Base-by-base conservation (phyloP, 176 grass and related monocot genomes). In the Luzula sylvatica region DNA sequence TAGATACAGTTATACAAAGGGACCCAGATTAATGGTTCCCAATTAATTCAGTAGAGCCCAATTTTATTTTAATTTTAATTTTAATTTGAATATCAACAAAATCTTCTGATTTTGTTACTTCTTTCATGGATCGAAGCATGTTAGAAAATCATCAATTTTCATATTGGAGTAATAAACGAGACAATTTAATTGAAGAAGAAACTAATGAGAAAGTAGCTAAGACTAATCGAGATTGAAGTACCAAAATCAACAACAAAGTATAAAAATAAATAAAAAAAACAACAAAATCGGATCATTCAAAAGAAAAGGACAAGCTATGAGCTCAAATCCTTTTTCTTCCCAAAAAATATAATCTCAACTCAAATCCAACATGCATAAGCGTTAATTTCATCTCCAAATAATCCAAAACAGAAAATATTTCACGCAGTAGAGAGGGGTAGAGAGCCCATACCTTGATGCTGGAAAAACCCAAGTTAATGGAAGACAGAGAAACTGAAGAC, bases 381-480 rank as follows among this genome's bases (percentile, higher is more conserved):
- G n/a, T n/a, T n/a, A n/a, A n/a, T n/a, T n/a, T n/a, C 4, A 60
- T 47, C 42, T 47, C 8, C 17, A 64, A 64, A 32, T 8, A 64
- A 13, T 25, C 46, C 46, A 49, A 64, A 15, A 46, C 4, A 15
- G 25, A 3, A 18, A 30, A 21, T 46, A 63, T 20, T 49, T 28
- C 15, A 49, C 30, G 15, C 21, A 60, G 15, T 11, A 49, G 8
- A 49, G n/a, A 19, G 15, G 27, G 42, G 47, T 0, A 46, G 42
- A 64, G 38, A 45, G 43, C 12, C 57, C 57, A 12, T 61, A 61
- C 57, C 57, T 61, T 45, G 57, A 61, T 46, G 57, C 39, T 42
- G 57, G 39, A 23, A 9, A 45, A 23, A 26, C 7, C n/a, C n/a
- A n/a, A n/a, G n/a, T n/a, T n/a, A n/a, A n/a, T n/a, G n/a, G n/a